phyloP scores from a whole-genome alignment of 1,139 yeast species.

The Lodderomyces metapsilosis region DNA sequence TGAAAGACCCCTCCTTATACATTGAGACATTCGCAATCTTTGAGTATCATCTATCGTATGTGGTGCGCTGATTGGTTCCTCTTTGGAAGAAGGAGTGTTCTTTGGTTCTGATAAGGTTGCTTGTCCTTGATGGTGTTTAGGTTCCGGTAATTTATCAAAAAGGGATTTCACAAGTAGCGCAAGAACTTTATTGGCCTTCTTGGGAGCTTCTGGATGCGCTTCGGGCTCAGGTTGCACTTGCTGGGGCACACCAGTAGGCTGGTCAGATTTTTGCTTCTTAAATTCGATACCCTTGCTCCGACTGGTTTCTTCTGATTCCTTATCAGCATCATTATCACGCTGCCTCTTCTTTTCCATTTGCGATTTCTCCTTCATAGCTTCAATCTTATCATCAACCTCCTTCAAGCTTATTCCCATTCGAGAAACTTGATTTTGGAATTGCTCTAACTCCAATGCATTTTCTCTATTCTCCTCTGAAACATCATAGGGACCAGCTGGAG shows the following conservation, averaged over 20 bases:
- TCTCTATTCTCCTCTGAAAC: constrained; percentile 52
- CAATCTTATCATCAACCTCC: constrained; percentile 37
- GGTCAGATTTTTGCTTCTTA: constrained; percentile 16
- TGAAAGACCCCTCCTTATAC: constrained; percentile 47
- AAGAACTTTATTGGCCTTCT: constrained; percentile 15
- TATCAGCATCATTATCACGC: constrained; percentile 8
- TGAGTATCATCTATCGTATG: no score
- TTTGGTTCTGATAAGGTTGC: constrained; percentile 8
- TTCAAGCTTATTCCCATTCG: constrained; percentile 48
- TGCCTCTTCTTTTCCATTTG: constrained; percentile 22
- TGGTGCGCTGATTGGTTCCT: no score
- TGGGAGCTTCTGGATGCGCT: constrained; percentile 9
- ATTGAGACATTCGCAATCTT: constrained; percentile 45
- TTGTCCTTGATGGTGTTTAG: constrained; percentile 24
- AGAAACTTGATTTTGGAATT: constrained; percentile 48
- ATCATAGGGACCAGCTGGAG: constrained; percentile 70
- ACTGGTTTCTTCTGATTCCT: constrained; percentile 13
- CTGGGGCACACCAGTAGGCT: no score
- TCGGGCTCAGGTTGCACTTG: no score
- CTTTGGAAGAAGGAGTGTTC: no score
- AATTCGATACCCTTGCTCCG: constrained; percentile 2
- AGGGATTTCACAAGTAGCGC: constrained; percentile 17
- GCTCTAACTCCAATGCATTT: constrained; percentile 36
- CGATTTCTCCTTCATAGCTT: constrained; percentile 22
- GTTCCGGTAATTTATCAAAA: constrained; percentile 28